Conservation (phyloP, 306 rosid species). For the Rubus idaeus region DNA sequence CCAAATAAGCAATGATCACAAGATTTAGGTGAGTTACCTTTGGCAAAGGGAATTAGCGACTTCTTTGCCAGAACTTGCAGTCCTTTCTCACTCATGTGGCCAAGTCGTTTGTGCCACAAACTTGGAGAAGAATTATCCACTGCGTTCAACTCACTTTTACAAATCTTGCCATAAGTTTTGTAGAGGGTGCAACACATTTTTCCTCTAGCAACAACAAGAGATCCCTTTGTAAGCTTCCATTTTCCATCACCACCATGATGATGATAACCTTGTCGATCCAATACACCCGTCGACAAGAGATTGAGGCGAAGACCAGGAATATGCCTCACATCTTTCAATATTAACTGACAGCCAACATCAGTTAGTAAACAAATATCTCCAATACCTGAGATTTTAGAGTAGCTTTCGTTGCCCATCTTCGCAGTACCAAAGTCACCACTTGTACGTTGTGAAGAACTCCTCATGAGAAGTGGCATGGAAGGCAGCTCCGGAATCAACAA, state of each 20-base stretch:
- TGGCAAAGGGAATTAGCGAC: background rate
- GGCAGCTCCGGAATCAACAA: background rate
- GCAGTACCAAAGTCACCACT: background rate
- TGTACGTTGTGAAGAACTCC: background rate
- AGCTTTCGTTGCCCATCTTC: background rate
- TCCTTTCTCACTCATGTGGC: background rate
- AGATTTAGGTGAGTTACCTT: background rate
- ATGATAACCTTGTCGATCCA: background rate
- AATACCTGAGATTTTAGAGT: background rate
- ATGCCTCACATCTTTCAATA: background rate
- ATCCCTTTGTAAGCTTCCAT: constrained; percentile 6
- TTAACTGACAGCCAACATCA: too few species aligned
- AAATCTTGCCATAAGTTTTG: background rate
- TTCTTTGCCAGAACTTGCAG: background rate
- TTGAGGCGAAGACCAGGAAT: background rate
- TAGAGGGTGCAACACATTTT: background rate
- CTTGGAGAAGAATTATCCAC: background rate
- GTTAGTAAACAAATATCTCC: background rate
- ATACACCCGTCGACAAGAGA: background rate
- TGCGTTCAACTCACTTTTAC: background rate
- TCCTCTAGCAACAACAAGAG: background rate
- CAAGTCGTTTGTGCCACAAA: background rate
- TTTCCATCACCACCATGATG: background rate
- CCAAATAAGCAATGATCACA: background rate
- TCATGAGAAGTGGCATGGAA: background rate